Conservation (phyloP, 768 basidiomycete species). For the Calocybe gangraenosa region DNA sequence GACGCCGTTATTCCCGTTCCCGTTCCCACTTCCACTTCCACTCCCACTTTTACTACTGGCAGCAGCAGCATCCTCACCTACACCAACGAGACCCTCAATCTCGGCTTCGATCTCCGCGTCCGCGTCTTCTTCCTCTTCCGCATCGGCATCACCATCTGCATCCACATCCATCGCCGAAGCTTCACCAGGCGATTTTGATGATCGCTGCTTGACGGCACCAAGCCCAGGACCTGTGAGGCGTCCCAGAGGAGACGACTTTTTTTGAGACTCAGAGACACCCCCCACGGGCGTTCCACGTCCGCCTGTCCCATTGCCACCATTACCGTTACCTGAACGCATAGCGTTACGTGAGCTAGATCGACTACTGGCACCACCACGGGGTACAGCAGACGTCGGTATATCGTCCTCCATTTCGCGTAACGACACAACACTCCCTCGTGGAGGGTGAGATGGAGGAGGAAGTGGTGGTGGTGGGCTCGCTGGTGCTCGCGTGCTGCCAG, state of each 20-base stretch:
- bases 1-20: not conserved
- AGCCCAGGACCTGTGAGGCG: not conserved
- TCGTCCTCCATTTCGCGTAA: slow-evolving; percentile 17
- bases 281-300: not conserved
- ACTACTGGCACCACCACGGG: slow-evolving; percentile 21
- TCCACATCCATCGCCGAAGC: slow-evolving; percentile 7
- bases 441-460: too few relatives aligned
- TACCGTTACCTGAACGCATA: not conserved
- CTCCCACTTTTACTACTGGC: slow-evolving; percentile 4
- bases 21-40: not conserved
- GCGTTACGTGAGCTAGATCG: slow-evolving; percentile 21
- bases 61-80: slow-evolving; percentile 11
- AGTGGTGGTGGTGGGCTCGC: slow-evolving; percentile 18
- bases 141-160: slow-evolving; percentile 31
- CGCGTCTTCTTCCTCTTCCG: slow-evolving; percentile 25
- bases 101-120: slow-evolving; percentile 30
- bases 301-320: not conserved
- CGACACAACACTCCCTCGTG: too few relatives aligned
- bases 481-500: too few relatives aligned
- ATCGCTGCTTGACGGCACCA: not conserved
- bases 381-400: slow-evolving; percentile 25
- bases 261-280: not conserved
- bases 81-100: slow-evolving; percentile 22
- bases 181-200: not conserved
- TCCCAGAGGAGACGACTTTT: not conserved